Evolutionary conservation across 306 rosid genomes (phyloP).

Genomic region (Cucurbita moschata): DNA sequence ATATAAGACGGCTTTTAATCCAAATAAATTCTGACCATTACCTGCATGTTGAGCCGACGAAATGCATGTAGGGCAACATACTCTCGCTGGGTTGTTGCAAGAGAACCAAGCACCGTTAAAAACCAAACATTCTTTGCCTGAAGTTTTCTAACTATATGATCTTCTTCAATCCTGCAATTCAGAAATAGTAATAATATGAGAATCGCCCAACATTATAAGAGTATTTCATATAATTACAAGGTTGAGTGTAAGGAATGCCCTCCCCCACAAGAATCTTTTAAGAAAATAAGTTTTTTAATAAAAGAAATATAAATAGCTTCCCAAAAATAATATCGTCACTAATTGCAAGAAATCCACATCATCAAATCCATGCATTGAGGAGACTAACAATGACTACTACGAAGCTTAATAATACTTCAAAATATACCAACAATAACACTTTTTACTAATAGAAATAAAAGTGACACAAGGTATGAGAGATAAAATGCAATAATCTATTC

Average conservation of each 20-base stretch:
- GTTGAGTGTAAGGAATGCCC: neutral
- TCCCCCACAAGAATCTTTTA: neutral
- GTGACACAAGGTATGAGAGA: neutral
- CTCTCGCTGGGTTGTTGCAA: constrained; percentile 96
- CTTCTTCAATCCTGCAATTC: constrained; percentile 51
- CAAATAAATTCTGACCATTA: constrained; percentile 10
- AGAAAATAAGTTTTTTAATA: neutral
- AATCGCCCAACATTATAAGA: neutral
- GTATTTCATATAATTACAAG: neutral
- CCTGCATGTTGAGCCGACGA: constrained; percentile 91
- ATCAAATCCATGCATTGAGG: neutral
- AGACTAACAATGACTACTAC: neutral
- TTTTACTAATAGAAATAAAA: neutral
- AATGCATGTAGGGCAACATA: constrained; percentile 91
- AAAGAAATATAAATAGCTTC: neutral
- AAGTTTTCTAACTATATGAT: constrained; percentile 70
- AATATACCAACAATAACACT: neutral
- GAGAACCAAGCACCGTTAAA: constrained; percentile 90
- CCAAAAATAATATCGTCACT: neutral
- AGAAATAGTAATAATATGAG: constrained; percentile 1
- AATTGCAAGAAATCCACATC: neutral
- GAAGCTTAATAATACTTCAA: neutral
- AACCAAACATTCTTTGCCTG: constrained; percentile 71
- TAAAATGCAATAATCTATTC: neutral
- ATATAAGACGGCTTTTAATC: constrained; percentile 1